Evolutionary conservation across 2,329 filamentous ascomycete genomes (phyloP), one percentile per base, ranked within the genome.

Genomic region (Neopestalotiopsis sp.): DNA sequence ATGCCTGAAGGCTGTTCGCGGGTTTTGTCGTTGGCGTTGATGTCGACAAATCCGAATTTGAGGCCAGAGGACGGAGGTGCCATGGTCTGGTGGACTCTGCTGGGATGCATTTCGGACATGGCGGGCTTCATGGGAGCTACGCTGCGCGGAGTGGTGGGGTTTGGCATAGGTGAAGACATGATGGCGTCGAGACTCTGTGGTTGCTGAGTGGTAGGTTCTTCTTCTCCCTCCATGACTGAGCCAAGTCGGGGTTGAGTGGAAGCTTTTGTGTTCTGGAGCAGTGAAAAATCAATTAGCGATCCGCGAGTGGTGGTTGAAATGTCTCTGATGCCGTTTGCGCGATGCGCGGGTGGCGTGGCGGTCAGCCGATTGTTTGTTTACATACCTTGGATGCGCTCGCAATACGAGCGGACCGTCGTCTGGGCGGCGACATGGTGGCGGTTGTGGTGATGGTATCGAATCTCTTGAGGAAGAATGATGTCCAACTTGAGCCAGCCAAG

Each of bases 61-160:
- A 96, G 85, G 5, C 92, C 94, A 12, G 94, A 94, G 32, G 96
- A 94, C 1, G 92, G 89, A 59, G 93, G 85, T 67, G 92, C 93
- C 71, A 90, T 92, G 28, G 92, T 95, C 72, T 89, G 86, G 68
- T 96, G 94, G 68, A 90, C 89, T 77, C 92, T 93, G 83, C 92
- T 93, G 9, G 95, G 95, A 78, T 98, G 95, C 95, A 98, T 98
- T 79, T 97, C 94, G 69, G 91, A 89, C 72, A 87, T 86, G 62
- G 91, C 84, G 30, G 94, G 92, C 82, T 92, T 92, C 73, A 92
- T 83, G 5, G 90, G 86, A 4, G 90, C 89, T 14, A 86, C 87
- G 52, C 89, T 88, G 56, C 85, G 86, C 4, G 94, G 94, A 1
- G 92, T 91, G 74, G 79, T 73, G 64, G 83, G 77, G 65, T 74